Base-by-base conservation (phyloP, 148 eudicot species). In the Arctostaphylos glauca region DNA sequence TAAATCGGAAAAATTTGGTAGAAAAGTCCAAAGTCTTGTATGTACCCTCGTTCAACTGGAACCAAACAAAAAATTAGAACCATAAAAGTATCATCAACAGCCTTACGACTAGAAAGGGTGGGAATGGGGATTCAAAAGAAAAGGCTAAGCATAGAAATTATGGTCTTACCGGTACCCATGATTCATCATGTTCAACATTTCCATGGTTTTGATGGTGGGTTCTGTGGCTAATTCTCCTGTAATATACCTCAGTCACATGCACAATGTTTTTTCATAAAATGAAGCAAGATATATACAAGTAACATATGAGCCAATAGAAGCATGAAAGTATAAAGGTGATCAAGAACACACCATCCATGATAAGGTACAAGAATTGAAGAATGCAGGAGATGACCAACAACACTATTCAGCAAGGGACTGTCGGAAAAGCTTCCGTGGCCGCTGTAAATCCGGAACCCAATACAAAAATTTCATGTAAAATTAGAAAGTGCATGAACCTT, bases 191-290 rank as follows among this genome's bases (percentile, higher is more conserved):
- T 76, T 87, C 89, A 14, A 87, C 84, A 46, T 87, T 74, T 18
- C 89, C 89, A 79, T 87, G 89, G 68, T 87, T 87, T 78, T 87
- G 89, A 75, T 87, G 89, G 78, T 87, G 89, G 79, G 89, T 87
- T 58, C 89, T 78, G 73, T 87, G 89, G 73, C 89, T 87, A 41
- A 87, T 87, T 84, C 89, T 84, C 89, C 89, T 87, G 83, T 14
- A 81, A 44, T 66, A 46, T 62, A 2, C 52, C 60, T 2, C 48
- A 71, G 43, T 46, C 4, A 58, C 9, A 9, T 25, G 19, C 4
- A 23, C 18, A 62, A 23, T 25, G 72, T 58, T 82, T 59, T 66
- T 78, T 79, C 16, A 62, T 23, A 31, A 66, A 19, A 68, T 83
- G 2, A 25, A 64, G 70, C 41, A 23, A 66, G 71, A 12, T 43